Percentiles rank a stretch among this genome's conserved stretches.
Evolutionary conservation across 1,284 basidiomycete genomes (phyloP).

Genomic region (Ganoderma meredithae): DNA sequence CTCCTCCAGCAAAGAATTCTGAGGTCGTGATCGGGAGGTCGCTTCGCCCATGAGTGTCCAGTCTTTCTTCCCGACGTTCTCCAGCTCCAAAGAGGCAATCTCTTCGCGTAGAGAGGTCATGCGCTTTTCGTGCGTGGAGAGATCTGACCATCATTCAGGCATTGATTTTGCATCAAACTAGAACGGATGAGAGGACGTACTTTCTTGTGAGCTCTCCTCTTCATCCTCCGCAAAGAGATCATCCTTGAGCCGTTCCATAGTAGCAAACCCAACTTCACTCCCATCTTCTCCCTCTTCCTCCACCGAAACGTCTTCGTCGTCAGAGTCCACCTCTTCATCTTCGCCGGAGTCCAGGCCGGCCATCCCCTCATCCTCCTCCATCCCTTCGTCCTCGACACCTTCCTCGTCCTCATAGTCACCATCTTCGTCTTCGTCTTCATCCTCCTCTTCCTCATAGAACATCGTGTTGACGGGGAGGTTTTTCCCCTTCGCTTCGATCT

Average conservation of each 20-base stretch:
- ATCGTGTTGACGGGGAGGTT: slow-evolving; percentile 55
- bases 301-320: slow-evolving; percentile 33
- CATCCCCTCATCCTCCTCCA: slow-evolving; percentile 40
- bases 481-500: slow-evolving; percentile 74
- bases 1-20: slow-evolving; percentile 93
- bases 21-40: slow-evolving; percentile 80
- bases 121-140: slow-evolving; percentile 72
- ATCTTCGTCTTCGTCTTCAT: slow-evolving; percentile 37
- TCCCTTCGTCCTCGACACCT: slow-evolving; percentile 41
- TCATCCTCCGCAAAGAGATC: slow-evolving; percentile 72
- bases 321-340: slow-evolving; percentile 37
- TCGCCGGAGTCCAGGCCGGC: slow-evolving; percentile 36
- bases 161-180: not conserved
- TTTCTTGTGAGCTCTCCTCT: slow-evolving; percentile 39
- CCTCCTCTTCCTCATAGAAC: slow-evolving; percentile 47
- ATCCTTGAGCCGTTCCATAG: slow-evolving; percentile 67
- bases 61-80: slow-evolving; percentile 77
- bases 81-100: slow-evolving; percentile 73
- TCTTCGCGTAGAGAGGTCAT: slow-evolving; percentile 67
- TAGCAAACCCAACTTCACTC: slow-evolving; percentile 31
- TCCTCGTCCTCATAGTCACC: slow-evolving; percentile 38
- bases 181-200: slow-evolving; percentile 1
- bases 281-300: slow-evolving; percentile 42
- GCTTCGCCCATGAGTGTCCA: slow-evolving; percentile 97
- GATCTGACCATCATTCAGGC: slow-evolving; percentile 33